Percentiles rank a stretch among this genome's conserved stretches.
Conservation (phyloP, 768 basidiomycete species). For the Tricholoma sp. region DNA sequence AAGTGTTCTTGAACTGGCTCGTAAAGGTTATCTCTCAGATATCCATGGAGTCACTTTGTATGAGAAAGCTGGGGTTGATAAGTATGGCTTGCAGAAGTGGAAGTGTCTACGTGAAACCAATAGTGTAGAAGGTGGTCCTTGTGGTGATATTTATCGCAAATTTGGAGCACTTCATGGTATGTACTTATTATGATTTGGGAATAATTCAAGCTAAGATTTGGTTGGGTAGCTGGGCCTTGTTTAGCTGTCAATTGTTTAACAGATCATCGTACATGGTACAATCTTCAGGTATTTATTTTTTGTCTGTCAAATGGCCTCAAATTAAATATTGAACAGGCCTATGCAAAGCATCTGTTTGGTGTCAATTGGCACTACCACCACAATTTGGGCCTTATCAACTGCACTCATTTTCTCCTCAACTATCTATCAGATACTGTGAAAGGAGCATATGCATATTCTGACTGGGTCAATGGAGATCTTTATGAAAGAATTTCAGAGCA, state of each 20-base stretch:
- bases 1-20: conserved; percentile 16
- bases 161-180: conserved; percentile 14
- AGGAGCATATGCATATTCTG: conserved; percentile 15
- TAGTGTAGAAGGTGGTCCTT: conserved; percentile 22
- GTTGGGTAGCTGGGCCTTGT: conserved; percentile 13
- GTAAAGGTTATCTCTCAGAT: conserved; percentile 19
- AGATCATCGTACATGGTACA: conserved; percentile 17
- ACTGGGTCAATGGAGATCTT: conserved; percentile 21
- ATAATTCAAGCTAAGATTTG: background rate
- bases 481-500: conserved; percentile 15
- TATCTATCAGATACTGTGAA: conserved; percentile 8
- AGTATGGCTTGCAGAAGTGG: conserved; percentile 17
- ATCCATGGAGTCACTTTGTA: conserved; percentile 14
- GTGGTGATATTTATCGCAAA: conserved; percentile 18
- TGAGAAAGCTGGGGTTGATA: conserved; percentile 14
- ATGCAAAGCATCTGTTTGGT: conserved; percentile 13
- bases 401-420: conserved; percentile 16
- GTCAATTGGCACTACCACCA: background rate
- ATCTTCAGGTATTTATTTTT: conserved; percentile 7
- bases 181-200: background rate
- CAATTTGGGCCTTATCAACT: conserved; percentile 16
- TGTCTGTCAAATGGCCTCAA: background rate
- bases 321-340: conserved; percentile 11
- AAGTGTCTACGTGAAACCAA: conserved; percentile 17
- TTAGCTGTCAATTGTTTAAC: conserved; percentile 18